Evolutionary conservation across 2,329 filamentous ascomycete genomes (phyloP), one percentile per base, ranked within the genome.

Genomic region (Penicillium sclerotiorum): DNA sequence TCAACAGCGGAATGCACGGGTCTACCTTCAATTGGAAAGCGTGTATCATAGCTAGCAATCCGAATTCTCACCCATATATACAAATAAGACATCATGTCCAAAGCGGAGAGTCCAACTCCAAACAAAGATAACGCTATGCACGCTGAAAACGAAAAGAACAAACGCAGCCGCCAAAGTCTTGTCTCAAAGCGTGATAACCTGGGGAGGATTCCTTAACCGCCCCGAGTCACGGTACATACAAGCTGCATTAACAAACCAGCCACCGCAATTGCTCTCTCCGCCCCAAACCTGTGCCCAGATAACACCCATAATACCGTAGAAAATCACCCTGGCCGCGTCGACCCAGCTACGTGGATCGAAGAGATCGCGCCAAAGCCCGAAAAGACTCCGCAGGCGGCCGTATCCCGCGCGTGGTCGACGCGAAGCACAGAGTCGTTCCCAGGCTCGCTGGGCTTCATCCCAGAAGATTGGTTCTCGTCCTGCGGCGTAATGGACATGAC

Each of bases 401-500:
- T 60, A 37, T 3, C 56, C 54, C 3, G 62, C 63, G 1, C 64
- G 61, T 32, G 57, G 38, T 32, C 69, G 52, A 42, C 73, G 58
- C 8, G 73, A 67, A 2, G 65, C 64, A 63, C 80, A 76, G 20
- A 90, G 77, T n/a, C 77, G 74, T 71, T 93, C 89, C 71, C 90
- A 91, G 1, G 81, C 80, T 25, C 73, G 74, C 69, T 95, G 89
- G 52, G 83, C 81, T 21, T 84, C 80, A 67, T 94, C 89, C 79
- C 88, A 95, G 71, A 83, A 87, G 8, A 88, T 79, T 0, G 84
- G 70, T 62, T 91, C 84, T 36, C 76, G 76, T 13, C 90, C 91
- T 38, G 87, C 81, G 8, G 84, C 88, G 63, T 80, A 87, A 73
- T 96, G 91, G 20, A 92, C 81, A 70, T 96, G 91, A 1, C 90